Evolutionary conservation across 2,329 filamentous ascomycete species (phyloP).

Genomic region (Fusarium sublunatum): DNA sequence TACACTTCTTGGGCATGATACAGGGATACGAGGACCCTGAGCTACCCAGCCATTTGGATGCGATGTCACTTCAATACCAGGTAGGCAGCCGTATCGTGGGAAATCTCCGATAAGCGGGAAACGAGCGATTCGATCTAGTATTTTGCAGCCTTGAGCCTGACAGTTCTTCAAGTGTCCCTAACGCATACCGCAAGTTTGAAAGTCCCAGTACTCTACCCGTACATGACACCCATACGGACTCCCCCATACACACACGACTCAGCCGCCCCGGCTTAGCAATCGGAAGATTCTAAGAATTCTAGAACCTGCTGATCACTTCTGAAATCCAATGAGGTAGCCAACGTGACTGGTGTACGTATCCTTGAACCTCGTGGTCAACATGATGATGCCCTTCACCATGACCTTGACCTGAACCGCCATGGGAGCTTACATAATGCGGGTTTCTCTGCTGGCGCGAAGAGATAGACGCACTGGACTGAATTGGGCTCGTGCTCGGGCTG

Average conservation of each 20-base stretch:
- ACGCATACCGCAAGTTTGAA: not conserved
- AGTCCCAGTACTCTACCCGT: not conserved
- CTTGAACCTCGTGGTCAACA: not conserved
- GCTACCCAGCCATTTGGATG: conserved; percentile 18
- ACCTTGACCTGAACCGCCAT: not conserved
- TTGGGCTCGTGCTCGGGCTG: not conserved
- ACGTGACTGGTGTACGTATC: conserved; percentile 1
- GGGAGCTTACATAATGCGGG: no score
- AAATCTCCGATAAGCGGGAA: conserved; percentile 47
- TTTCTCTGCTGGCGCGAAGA: not conserved
- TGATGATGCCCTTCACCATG: not conserved
- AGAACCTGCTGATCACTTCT: conserved; percentile 21
- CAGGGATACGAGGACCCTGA: conserved; percentile 29
- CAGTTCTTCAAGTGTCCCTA: not conserved
- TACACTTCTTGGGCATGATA: not conserved
- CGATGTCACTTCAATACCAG: conserved; percentile 6
- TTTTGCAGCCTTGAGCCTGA: not conserved
- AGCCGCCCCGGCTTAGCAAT: conserved; percentile 1
- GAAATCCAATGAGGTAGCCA: conserved; percentile 2
- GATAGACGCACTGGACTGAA: conserved; percentile 2
- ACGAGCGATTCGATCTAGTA: conserved; percentile 13
- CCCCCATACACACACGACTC: not conserved
- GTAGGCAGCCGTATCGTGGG: conserved; percentile 23
- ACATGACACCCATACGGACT: conserved; percentile 14
- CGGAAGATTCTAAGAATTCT: conserved; percentile 13